These are phyloP conservation scores for Nakaseomyces kungkrabaensis DNA, from an alignment of 1,139 yeast species.

Conservation along the genomic window DNA sequence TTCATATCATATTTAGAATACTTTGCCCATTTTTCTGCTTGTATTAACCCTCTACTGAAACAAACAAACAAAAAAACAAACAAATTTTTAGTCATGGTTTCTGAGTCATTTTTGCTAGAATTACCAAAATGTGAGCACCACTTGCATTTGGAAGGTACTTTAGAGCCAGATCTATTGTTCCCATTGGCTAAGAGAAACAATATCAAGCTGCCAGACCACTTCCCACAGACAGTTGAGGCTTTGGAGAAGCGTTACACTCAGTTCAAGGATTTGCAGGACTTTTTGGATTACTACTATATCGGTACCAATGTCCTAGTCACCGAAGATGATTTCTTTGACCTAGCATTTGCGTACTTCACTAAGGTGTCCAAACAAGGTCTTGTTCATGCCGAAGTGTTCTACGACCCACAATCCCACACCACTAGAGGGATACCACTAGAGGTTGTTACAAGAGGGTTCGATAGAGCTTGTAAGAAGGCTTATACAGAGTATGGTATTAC, in stretches of 20 bases:
- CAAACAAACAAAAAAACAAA: not conserved
- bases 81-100: slow-evolving; percentile 8
- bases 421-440: slow-evolving; percentile 54
- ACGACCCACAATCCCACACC: slow-evolving; percentile 77
- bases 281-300: slow-evolving; percentile 64
- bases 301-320: slow-evolving; percentile 63
- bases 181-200: slow-evolving; percentile 53
- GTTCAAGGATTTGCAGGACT: slow-evolving; percentile 64
- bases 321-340: slow-evolving; percentile 60
- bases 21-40: not conserved
- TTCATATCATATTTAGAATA: no score
- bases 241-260: slow-evolving; percentile 48
- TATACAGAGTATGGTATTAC: slow-evolving; percentile 47
- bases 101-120: slow-evolving; percentile 42
- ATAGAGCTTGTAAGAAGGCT: slow-evolving; percentile 55
- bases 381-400: slow-evolving; percentile 60
- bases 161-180: slow-evolving; percentile 62
- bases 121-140: slow-evolving; percentile 81
- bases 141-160: slow-evolving; percentile 70
- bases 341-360: slow-evolving; percentile 64
- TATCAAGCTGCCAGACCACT: slow-evolving; percentile 46
- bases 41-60: not conserved
- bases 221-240: slow-evolving; percentile 46
- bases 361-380: slow-evolving; percentile 55
- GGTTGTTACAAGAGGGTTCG: slow-evolving; percentile 52